Evolutionary conservation across 2,329 filamentous ascomycete genomes (phyloP).

Genomic region (Xylaria sp.): DNA sequence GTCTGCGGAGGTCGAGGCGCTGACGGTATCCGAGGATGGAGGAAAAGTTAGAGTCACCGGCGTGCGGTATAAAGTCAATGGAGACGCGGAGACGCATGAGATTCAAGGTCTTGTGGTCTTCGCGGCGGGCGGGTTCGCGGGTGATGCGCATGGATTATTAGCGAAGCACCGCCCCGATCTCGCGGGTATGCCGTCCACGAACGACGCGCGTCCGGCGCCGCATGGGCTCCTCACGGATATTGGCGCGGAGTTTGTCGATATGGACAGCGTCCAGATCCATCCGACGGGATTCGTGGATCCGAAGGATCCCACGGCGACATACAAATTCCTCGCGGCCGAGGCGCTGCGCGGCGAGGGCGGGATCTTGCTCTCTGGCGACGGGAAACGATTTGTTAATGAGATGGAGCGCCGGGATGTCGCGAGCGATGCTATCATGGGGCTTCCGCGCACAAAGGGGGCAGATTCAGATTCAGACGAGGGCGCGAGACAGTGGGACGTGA

Average conservation of each 20-base stretch:
- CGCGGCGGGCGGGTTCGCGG: constrained; percentile 66
- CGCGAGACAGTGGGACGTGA: constrained; percentile 61
- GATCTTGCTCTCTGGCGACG: constrained; percentile 54
- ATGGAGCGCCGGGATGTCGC: constrained; percentile 64
- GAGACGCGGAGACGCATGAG: constrained; percentile 43
- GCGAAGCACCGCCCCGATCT: constrained; percentile 64
- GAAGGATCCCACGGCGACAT: constrained; percentile 47
- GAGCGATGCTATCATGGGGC: constrained; percentile 56
- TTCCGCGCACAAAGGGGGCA: constrained; percentile 40
- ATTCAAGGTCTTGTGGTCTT: constrained; percentile 63
- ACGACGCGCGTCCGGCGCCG: constrained; percentile 62
- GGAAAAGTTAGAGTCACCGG: constrained; percentile 58
- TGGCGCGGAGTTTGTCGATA: constrained; percentile 54
- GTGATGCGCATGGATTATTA: constrained; percentile 63
- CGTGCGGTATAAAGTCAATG: constrained; percentile 55
- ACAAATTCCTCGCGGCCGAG: constrained; percentile 70
- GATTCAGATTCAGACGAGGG: no score
- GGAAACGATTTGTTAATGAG: constrained; percentile 66
- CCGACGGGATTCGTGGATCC: constrained; percentile 69
- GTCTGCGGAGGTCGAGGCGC: constrained; percentile 57
- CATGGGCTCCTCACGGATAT: constrained; percentile 51
- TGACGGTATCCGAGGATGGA: constrained; percentile 42
- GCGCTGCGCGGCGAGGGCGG: constrained; percentile 67
- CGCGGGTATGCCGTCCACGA: constrained; percentile 65
- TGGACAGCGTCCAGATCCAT: constrained; percentile 67